These are phyloP conservation scores for Dictyostelium gargantuum DNA, from an alignment of 208 protist species.

Conservation along the genomic window DNA sequence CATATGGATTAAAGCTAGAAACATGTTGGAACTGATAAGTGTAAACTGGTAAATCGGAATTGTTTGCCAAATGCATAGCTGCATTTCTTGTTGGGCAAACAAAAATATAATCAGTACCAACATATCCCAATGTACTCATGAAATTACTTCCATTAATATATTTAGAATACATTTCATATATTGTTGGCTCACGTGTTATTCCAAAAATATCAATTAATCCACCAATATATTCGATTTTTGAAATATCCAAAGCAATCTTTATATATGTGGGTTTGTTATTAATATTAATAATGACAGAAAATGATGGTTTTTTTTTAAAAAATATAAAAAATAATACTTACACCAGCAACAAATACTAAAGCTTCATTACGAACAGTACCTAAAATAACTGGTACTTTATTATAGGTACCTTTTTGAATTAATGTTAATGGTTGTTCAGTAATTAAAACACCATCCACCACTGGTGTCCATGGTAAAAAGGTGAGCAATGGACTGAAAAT, in stretches of 20 bases:
- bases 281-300: too few relatives aligned
- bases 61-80: background rate
- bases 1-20: slow-evolving; percentile 18
- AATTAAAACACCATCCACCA: slow-evolving; percentile 35
- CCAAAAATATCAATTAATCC: slow-evolving; percentile 51
- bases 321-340: background rate
- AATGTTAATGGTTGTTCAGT: slow-evolving; percentile 40
- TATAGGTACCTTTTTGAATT: slow-evolving; percentile 1
- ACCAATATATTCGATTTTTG: background rate
- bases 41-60: background rate
- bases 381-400: slow-evolving; percentile 41
- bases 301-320: too few relatives aligned
- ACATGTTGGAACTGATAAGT: slow-evolving; percentile 43
- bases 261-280: too few relatives aligned
- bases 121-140: background rate
- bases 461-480: slow-evolving; percentile 49
- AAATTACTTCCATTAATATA: background rate
- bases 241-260: slow-evolving; percentile 4
- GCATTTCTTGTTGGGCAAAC: slow-evolving; percentile 40
- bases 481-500: background rate
- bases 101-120: slow-evolving; percentile 61
- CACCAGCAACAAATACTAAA: slow-evolving; percentile 26
- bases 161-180: background rate
- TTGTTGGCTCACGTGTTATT: background rate
- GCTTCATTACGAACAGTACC: slow-evolving; percentile 43